These are phyloP conservation scores for Claviceps monticola DNA, from an alignment of 2,329 filamentous ascomycete species.

Conservation along the genomic window DNA sequence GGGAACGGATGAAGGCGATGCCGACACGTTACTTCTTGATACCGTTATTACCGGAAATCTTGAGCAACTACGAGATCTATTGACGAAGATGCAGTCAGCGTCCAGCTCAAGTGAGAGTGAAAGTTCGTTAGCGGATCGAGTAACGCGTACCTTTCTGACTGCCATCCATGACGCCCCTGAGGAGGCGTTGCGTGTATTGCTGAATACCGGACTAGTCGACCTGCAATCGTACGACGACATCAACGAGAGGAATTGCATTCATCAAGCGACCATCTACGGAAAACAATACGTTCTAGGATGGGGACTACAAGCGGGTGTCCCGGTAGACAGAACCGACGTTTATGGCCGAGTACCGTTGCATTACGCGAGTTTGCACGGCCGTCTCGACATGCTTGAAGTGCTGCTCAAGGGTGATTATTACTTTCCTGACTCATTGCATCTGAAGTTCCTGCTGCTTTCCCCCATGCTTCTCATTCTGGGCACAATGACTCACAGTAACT, in stretches of 20 bases:
- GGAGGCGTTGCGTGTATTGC: conserved; percentile 58
- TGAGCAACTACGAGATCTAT: conserved; percentile 63
- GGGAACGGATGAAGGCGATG: conserved; percentile 75
- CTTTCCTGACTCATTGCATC: not conserved
- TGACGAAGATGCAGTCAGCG: conserved; percentile 52
- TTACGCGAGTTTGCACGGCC: conserved; percentile 91
- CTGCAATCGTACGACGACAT: conserved; percentile 94
- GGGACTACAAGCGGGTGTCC: conserved; percentile 61
- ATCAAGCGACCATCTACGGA: conserved; percentile 92
- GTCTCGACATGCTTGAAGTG: conserved; percentile 66
- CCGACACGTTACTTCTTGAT: conserved; percentile 77
- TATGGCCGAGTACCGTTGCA: conserved; percentile 90
- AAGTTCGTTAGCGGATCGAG: conserved; percentile 50
- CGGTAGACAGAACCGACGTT: conserved; percentile 71
- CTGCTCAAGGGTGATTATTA: conserved; percentile 46
- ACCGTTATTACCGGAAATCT: conserved; percentile 73
- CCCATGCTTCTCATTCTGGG: not conserved
- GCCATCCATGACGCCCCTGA: conserved; percentile 77
- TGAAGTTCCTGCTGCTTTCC: not conserved
- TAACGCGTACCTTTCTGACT: conserved; percentile 81
- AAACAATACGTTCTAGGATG: conserved; percentile 64
- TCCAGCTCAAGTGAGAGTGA: conserved; percentile 43
- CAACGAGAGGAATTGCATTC: conserved; percentile 90
- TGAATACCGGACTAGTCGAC: conserved; percentile 73
- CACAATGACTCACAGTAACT: not conserved